Percentiles rank a stretch among this genome's conserved stretches.
These are phyloP conservation scores for Yamadazyma olivae DNA, from an alignment of 805 yeast species.

Conservation along the genomic window DNA sequence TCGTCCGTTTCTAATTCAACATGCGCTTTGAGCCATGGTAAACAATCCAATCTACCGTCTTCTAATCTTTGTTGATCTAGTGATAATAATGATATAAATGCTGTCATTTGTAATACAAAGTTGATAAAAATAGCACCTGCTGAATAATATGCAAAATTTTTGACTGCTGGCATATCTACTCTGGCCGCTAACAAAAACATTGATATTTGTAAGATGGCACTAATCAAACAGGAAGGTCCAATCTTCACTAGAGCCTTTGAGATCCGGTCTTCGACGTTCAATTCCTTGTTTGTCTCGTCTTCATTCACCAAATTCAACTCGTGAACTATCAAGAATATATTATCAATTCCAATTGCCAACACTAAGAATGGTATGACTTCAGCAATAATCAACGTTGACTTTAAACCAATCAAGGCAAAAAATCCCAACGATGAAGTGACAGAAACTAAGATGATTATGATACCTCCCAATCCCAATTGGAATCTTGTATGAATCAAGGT, in stretches of 20 bases:
- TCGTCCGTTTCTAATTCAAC: slow-evolving; percentile 10
- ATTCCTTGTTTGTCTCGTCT: slow-evolving; percentile 26
- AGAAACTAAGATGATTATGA: slow-evolving; percentile 74
- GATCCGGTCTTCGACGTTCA: slow-evolving; percentile 51
- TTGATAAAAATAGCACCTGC: slow-evolving; percentile 82
- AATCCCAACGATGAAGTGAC: slow-evolving; percentile 82
- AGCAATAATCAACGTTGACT: slow-evolving; percentile 88
- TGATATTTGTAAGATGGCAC: slow-evolving; percentile 73
- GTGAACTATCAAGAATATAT: slow-evolving; percentile 81
- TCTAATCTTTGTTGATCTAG: slow-evolving; percentile 65
- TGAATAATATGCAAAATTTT: slow-evolving; percentile 87
- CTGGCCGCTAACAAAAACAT: slow-evolving; percentile 76
- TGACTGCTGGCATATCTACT: slow-evolving; percentile 95
- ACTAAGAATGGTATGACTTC: slow-evolving; percentile 94
- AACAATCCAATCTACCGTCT: slow-evolving; percentile 54
- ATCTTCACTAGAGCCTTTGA: slow-evolving; percentile 65
- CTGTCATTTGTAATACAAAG: slow-evolving; percentile 74
- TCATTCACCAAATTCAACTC: slow-evolving; percentile 61
- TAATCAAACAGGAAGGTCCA: slow-evolving; percentile 83
- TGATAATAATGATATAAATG: slow-evolving; percentile 69
- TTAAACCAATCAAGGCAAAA: slow-evolving; percentile 71
- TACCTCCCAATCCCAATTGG: slow-evolving; percentile 80
- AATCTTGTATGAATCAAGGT: slow-evolving; percentile 56
- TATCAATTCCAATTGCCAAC: slow-evolving; percentile 94
- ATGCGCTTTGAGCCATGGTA: slow-evolving; percentile 49